Conservation (phyloP, 2,329 filamentous ascomycete species). For the Thelonectria discophora region DNA sequence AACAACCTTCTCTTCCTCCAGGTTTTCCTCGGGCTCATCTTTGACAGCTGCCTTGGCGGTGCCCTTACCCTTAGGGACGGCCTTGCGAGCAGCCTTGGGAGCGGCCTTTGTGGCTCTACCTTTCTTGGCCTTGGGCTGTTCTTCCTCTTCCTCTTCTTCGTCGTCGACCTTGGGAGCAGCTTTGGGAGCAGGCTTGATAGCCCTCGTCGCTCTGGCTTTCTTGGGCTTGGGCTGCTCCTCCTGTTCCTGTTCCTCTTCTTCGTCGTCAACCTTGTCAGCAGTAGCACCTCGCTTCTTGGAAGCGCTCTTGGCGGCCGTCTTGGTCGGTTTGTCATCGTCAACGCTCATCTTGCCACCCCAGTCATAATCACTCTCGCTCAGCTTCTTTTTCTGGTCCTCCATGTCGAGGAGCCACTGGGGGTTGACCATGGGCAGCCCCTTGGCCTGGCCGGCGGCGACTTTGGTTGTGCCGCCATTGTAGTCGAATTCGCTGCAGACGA, state of each 20-base stretch:
- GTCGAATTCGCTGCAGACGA: slow-evolving; percentile 65
- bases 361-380: slow-evolving; percentile 38
- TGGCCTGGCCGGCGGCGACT: slow-evolving; percentile 57
- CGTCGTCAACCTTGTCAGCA: slow-evolving; percentile 30
- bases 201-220: slow-evolving; percentile 38
- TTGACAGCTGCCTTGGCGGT: slow-evolving; percentile 29
- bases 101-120: slow-evolving; percentile 28
- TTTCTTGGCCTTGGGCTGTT: slow-evolving; percentile 45
- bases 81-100: slow-evolving; percentile 16
- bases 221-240: slow-evolving; percentile 44
- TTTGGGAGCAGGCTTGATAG: slow-evolving; percentile 34
- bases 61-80: slow-evolving; percentile 32
- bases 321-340: slow-evolving; percentile 32
- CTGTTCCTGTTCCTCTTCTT: slow-evolving; percentile 36
- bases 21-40: slow-evolving; percentile 38
- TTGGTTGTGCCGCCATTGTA: slow-evolving; percentile 60
- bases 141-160: slow-evolving; percentile 35
- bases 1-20: slow-evolving; percentile 47
- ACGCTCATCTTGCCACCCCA: slow-evolving; percentile 44
- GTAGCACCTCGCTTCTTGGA: slow-evolving; percentile 42
- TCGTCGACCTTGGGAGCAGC: slow-evolving; percentile 31
- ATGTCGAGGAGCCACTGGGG: slow-evolving; percentile 71
- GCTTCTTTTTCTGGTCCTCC: slow-evolving; percentile 43
- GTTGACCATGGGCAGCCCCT: slow-evolving; percentile 63
- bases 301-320: slow-evolving; percentile 30